phyloP scores from a whole-genome alignment of 495 filamentous ascomycete genomes.

The Penicillium pulvis region DNA sequence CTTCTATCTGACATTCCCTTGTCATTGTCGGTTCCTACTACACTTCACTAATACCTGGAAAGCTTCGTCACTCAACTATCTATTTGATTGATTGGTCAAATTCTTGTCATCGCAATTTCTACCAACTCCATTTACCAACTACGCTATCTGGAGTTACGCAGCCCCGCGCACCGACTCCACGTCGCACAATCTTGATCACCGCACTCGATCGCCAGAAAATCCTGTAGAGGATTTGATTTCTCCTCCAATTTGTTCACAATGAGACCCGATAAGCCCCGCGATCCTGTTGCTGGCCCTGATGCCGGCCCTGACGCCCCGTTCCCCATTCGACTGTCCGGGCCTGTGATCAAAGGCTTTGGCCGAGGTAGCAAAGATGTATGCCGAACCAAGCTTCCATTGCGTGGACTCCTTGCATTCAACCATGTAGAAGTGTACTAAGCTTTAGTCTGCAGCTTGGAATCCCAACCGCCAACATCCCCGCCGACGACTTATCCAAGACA shows the following conservation, averaged over 20 bases:
- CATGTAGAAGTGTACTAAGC: background rate
- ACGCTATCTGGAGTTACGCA: background rate
- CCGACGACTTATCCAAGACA: constrained; percentile 68
- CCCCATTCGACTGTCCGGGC: constrained; percentile 77
- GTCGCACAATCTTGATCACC: background rate
- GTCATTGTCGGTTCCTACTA: constrained; percentile 9
- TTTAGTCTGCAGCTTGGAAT: constrained; percentile 76
- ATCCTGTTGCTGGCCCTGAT: constrained; percentile 66
- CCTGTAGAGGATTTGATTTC: background rate
- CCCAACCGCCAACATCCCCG: constrained; percentile 94
- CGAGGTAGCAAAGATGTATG: constrained; percentile 79
- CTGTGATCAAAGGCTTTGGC: constrained; percentile 90
- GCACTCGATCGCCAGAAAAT: background rate
- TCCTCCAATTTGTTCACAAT: constrained; percentile 25
- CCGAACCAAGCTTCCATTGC: background rate
- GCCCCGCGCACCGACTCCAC: background rate
- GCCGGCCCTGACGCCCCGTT: constrained; percentile 74
- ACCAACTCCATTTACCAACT: background rate
- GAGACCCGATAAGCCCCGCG: constrained; percentile 52
- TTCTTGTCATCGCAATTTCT: background rate
- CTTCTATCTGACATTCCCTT: background rate
- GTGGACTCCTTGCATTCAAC: background rate
- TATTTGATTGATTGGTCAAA: background rate
- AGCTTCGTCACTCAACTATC: background rate
- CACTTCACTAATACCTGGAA: background rate